Evolutionary conservation across 306 rosid species (phyloP), one percentile per base, ranked within the genome.

Genomic region (Lathyrus tuberosus): DNA sequence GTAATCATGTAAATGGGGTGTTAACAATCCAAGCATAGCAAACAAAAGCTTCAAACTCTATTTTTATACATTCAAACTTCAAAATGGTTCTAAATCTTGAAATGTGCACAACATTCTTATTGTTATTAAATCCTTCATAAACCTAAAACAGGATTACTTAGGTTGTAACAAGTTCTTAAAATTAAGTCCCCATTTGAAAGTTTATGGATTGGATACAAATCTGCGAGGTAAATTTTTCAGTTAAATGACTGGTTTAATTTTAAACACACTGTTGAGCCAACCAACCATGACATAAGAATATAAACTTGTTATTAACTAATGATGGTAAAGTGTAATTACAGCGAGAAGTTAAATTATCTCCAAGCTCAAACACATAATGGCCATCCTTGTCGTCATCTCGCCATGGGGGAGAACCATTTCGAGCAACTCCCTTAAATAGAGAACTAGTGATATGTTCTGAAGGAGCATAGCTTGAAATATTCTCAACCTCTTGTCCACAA

Each of bases 381-480:
- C 99, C 99, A 87, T 94, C 99, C 73, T 94, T 94, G 97, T 94
- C 99, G 87, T 91, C 99, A 69, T 88, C 95, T 56, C 99, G 87
- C 95, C 87, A 73, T 40, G 97, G 99, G 84, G 99, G 97, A 65
- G 99, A 94, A 83, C 94, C 91, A 87, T 91, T 91, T 74, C 83
- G 97, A 78, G 96, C 89, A 74, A 87, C 91, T 71, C 86, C 96
- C 87, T 88, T 88, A 84, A 79, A 81, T 24, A 88, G 85, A 38
- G 96, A 84, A 83, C 78, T 77, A 93, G 78, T 76, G 77, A 81
- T 80, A 80, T 81, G 87, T 69, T 86, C 97, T 74, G 96, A 71
- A 79, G 89, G 78, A 80, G 93, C 91, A 88, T 81, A 85, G 97
- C 96, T 85, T 76, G 96, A 44, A 76, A 93, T 61, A 90, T 69